A percentile compares a stretch with the other conserved stretches of the same genome.
Evolutionary conservation across 768 basidiomycete species (phyloP).

Genomic region (Rhodocollybia butyracea): DNA sequence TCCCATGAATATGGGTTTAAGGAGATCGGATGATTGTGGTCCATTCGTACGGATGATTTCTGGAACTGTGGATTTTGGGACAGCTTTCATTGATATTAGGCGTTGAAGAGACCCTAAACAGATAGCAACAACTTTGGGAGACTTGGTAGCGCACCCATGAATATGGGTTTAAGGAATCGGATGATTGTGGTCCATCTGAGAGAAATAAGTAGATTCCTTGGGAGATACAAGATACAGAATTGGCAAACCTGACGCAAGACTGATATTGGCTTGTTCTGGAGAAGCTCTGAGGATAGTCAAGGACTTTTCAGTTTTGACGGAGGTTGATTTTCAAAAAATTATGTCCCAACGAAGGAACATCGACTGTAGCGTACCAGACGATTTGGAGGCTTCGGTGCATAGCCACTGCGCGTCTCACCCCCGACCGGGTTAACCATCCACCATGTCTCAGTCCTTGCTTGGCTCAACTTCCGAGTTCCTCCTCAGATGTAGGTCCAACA

Average conservation of each 20-base stretch:
- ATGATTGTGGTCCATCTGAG: slow-evolving; percentile 73
- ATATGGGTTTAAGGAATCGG: slow-evolving; percentile 82
- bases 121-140: slow-evolving; percentile 91
- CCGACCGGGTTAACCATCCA: no score
- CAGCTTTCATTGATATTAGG: slow-evolving; percentile 82
- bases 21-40: slow-evolving; percentile 74
- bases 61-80: slow-evolving; percentile 76
- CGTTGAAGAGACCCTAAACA: slow-evolving; percentile 89
- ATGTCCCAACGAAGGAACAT: no score
- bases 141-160: slow-evolving; percentile 94
- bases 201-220: background rate
- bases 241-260: slow-evolving; percentile 62
- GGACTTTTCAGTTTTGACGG: slow-evolving; percentile 90
- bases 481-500: no score
- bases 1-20: slow-evolving; percentile 90
- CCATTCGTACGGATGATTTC: slow-evolving; percentile 77
- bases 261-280: slow-evolving; percentile 71
- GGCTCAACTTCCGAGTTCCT: no score
- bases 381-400: no score
- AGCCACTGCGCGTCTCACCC: no score
- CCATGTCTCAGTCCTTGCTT: no score
- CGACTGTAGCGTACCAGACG: no score
- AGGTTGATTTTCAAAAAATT: no score
- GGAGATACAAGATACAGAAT: background rate
- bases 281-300: slow-evolving; percentile 76